Base-by-base conservation (phyloP, 352 stramenopile species). In the Pythium sukuiense region DNA sequence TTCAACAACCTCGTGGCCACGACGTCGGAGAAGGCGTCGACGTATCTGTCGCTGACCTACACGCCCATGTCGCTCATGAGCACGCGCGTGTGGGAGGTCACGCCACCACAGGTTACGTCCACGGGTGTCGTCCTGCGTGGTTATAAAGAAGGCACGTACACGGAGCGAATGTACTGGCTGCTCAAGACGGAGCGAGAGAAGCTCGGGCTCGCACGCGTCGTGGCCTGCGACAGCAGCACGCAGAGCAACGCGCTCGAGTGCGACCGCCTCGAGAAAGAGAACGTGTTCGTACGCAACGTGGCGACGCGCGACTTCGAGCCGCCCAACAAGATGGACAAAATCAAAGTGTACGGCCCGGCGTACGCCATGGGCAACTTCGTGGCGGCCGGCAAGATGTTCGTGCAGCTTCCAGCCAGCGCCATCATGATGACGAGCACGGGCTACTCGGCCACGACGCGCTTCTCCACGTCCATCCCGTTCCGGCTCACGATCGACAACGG, bases 1-100 rank as follows among this genome's bases (percentile, higher is more conserved):
- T 72, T 58, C 46, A 67, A 71, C 54, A 72, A 72, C 33, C 58
- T 61, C 30, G 65, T 72, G 46, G 65, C 65, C 18, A 72, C 65
- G 45, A 67, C 65, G 16, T 72, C 65, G 7, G 59, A 72, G 46
- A 66, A 72, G 37, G 65, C 59, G 3, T 66, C 58, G 39, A 72
- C 59, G 26, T 72, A 64, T 24, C 45, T 72, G 14, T 66, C 65
- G 54, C 54, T 60, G 6, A 11, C 0, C 16, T 72, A 67, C 59
- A 64, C 65, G 16, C 65, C 65, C 45, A 59, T 64, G 59, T 37
- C 65, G 39, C 65, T 67, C 13, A 61, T 72, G 57, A 67, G 20
- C 3, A 45, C 65, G 29, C 57, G 65, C 7, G 39, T 71, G 0
- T 71, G 65, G 65, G 14, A 41, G 4, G 54, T 29, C 1, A 58